A percentile compares a stretch with the other conserved stretches of the same genome.
Conservation (phyloP, 2,329 filamentous ascomycete genomes). For the Hirsutella rhossiliensis region DNA sequence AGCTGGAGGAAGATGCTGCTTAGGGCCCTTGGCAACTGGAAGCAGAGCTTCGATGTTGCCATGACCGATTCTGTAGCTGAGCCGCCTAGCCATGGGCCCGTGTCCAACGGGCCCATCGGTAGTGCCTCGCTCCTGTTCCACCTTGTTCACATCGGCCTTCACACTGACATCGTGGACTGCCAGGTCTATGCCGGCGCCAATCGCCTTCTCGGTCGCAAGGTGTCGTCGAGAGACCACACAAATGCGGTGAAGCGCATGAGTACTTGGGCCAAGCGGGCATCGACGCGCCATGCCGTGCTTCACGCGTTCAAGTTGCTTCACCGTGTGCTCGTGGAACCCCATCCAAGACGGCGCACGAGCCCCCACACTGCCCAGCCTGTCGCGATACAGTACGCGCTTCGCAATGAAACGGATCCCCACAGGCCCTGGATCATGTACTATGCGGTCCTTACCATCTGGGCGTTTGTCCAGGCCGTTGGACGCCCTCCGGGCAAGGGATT, state of each 20-base stretch:
- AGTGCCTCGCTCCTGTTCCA: slow-evolving; percentile 73
- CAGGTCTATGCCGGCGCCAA: slow-evolving; percentile 78
- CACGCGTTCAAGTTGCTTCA: slow-evolving; percentile 74
- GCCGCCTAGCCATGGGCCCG: slow-evolving; percentile 24
- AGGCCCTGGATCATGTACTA: slow-evolving; percentile 88
- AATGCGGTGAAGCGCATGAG: slow-evolving; percentile 67
- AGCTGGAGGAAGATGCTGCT: slow-evolving; percentile 71
- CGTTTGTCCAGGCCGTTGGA: slow-evolving; percentile 70
- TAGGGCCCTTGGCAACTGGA: slow-evolving; percentile 78
- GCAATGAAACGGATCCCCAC: slow-evolving; percentile 71
- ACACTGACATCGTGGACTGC: slow-evolving; percentile 80
- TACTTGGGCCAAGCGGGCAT: slow-evolving; percentile 61
- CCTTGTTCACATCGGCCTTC: slow-evolving; percentile 77
- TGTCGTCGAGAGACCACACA: slow-evolving; percentile 63
- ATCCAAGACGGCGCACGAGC: slow-evolving; percentile 13
- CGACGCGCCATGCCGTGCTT: slow-evolving; percentile 70
- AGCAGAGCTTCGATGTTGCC: slow-evolving; percentile 66
- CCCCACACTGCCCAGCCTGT: slow-evolving; percentile 17
- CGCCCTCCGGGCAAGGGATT: slow-evolving; percentile 33
- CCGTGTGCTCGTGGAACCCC: slow-evolving; percentile 54
- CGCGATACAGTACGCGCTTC: slow-evolving; percentile 51
- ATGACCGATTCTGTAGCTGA: slow-evolving; percentile 30
- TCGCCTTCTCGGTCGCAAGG: slow-evolving; percentile 64
- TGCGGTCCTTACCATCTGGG: slow-evolving; percentile 75
- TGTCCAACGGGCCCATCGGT: slow-evolving; percentile 56